phyloP scores from a whole-genome alignment of 345 rosid species.

The Acer negundo region DNA sequence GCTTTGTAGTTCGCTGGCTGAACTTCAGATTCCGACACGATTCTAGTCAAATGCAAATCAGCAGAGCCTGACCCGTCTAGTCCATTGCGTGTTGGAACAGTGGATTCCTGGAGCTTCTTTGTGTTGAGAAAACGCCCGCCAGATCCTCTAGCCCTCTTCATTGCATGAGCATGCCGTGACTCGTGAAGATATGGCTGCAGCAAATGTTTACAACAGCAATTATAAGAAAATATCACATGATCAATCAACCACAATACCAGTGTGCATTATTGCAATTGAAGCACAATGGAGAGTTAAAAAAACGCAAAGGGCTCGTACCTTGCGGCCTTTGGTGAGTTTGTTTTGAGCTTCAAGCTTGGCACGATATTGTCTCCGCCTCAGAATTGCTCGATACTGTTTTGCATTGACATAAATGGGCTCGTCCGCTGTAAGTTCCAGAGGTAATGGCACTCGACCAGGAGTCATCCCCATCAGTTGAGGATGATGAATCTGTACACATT shows the following conservation, averaged over 20 bases:
- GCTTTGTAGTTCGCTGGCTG: slow-evolving; percentile 35
- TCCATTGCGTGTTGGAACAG: slow-evolving; percentile 24
- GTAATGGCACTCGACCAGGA: slow-evolving; percentile 66
- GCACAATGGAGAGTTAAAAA: not conserved
- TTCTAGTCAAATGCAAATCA: slow-evolving; percentile 22
- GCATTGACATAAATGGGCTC: slow-evolving; percentile 82
- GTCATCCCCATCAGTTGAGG: slow-evolving; percentile 53
- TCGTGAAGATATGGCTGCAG: slow-evolving; percentile 88
- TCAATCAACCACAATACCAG: not conserved
- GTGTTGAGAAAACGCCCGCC: slow-evolving; percentile 82
- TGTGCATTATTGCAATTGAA: not conserved
- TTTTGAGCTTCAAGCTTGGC: slow-evolving; percentile 87
- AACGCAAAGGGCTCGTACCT: slow-evolving; percentile 42
- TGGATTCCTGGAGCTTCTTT: slow-evolving; percentile 52
- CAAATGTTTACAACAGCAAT: slow-evolving; percentile 14
- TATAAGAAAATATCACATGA: not conserved
- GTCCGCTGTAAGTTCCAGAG: slow-evolving; percentile 48
- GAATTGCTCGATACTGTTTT: slow-evolving; percentile 80
- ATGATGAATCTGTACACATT: slow-evolving; percentile 49
- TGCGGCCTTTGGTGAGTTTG: slow-evolving; percentile 62
- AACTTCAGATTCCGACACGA: slow-evolving; percentile 39
- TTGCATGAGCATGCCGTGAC: slow-evolving; percentile 86
- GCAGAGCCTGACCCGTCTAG: slow-evolving; percentile 22
- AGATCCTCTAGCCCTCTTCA: slow-evolving; percentile 77
- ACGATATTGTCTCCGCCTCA: slow-evolving; percentile 76